phyloP scores from a whole-genome alignment of 2,329 filamentous ascomycete genomes.

The Harringtonia aguacate region DNA sequence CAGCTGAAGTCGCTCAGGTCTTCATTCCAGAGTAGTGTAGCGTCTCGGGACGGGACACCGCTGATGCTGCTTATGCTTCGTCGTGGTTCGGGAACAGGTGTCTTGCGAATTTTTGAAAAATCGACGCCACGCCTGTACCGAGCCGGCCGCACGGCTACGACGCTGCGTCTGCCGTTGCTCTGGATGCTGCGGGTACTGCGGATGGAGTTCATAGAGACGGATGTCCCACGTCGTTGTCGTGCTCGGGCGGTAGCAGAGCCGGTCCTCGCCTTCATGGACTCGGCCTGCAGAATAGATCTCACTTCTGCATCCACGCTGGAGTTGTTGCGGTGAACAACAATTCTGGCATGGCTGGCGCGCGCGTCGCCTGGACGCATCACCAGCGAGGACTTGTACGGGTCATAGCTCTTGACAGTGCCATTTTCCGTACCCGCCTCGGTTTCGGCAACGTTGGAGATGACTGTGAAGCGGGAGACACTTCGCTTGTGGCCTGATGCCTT shows the following conservation, averaged over 20 bases:
- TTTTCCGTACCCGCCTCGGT: constrained; percentile 25
- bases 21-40: constrained; percentile 42
- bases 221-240: constrained; percentile 18
- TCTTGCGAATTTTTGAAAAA: constrained; percentile 39
- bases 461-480: constrained; percentile 51
- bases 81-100: constrained; percentile 12
- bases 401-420: constrained; percentile 57
- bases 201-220: constrained; percentile 37
- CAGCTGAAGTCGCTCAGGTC: constrained; percentile 76
- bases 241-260: constrained; percentile 8
- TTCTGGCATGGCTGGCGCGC: constrained; percentile 51
- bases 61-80: constrained; percentile 6
- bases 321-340: constrained; percentile 53
- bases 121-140: constrained; percentile 43
- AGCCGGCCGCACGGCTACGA: constrained; percentile 27
- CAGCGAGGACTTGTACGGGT: constrained; percentile 68
- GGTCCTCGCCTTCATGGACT: constrained; percentile 6
- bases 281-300: constrained; percentile 18
- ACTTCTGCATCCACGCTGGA: constrained; percentile 21
- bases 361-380: constrained; percentile 28
- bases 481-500: constrained; percentile 36
- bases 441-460: constrained; percentile 51
- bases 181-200: constrained; percentile 13
- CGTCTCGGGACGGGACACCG: background rate
- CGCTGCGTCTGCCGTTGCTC: constrained; percentile 22